These are phyloP conservation scores for Talaromyces borbonicus DNA, from an alignment of 495 filamentous ascomycete species.

Conservation along the genomic window DNA sequence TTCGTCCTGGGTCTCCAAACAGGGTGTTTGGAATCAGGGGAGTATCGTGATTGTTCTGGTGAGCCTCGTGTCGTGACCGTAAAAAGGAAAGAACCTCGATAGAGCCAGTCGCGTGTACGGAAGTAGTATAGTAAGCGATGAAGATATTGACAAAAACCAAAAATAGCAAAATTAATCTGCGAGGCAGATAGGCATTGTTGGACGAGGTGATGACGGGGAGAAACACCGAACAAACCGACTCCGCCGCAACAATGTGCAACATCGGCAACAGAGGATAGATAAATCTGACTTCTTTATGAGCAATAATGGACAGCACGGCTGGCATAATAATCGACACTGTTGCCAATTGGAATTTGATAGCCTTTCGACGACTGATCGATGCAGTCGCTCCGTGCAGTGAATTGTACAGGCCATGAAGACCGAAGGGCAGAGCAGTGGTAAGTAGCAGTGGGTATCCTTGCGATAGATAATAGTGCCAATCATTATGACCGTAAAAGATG, in stretches of 20 bases:
- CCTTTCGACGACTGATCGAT: slow-evolving; percentile 19
- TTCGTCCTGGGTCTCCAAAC: not conserved
- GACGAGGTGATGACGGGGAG: slow-evolving; percentile 29
- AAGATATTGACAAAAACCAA: slow-evolving; percentile 56
- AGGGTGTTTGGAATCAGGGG: slow-evolving; percentile 12
- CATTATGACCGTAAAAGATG: slow-evolving; percentile 86
- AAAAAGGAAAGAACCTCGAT: slow-evolving; percentile 64
- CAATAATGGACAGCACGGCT: slow-evolving; percentile 59
- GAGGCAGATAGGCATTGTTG: slow-evolving; percentile 23
- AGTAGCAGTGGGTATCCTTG: slow-evolving; percentile 85
- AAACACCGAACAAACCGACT: slow-evolving; percentile 57
- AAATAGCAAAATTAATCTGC: slow-evolving; percentile 44
- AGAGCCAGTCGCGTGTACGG: slow-evolving; percentile 70
- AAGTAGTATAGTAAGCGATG: slow-evolving; percentile 63
- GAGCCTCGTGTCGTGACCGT: slow-evolving; percentile 47
- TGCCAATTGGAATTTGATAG: slow-evolving; percentile 48
- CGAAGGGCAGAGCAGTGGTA: slow-evolving; percentile 73
- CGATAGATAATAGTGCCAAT: slow-evolving; percentile 84
- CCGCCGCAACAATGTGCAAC: slow-evolving; percentile 70
- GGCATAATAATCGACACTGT: slow-evolving; percentile 51
- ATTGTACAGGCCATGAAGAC: slow-evolving; percentile 53
- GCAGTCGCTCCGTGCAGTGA: slow-evolving; percentile 24
- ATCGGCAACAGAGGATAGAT: slow-evolving; percentile 86
- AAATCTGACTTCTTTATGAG: slow-evolving; percentile 97
- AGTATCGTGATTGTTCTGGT: not conserved